Conservation (phyloP, 148 eudicot species). For the Chenopodium formosanum region DNA sequence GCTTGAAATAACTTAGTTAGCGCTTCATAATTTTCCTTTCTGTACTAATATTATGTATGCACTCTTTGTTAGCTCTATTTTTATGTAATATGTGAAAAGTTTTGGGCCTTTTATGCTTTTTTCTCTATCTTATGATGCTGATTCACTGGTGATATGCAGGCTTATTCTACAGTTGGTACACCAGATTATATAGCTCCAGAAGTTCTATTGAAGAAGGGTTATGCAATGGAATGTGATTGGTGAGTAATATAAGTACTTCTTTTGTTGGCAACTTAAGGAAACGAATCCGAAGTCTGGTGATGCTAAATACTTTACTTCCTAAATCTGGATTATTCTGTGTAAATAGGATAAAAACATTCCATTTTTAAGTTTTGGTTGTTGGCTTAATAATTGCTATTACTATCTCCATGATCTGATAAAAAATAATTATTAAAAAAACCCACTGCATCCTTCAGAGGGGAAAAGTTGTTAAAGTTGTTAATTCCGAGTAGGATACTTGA, state of each 20-base stretch:
- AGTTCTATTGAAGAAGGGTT: conserved; percentile 89
- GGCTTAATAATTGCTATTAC: neutral
- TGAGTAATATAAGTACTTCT: conserved; percentile 37
- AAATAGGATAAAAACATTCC: neutral
- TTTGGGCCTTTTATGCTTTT: neutral
- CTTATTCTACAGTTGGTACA: conserved; percentile 95
- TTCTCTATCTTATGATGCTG: conserved; percentile 19
- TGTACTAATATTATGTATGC: neutral
- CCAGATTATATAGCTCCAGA: conserved; percentile 99
- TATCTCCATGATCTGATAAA: neutral
- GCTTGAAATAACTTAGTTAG: neutral
- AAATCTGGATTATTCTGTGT: neutral
- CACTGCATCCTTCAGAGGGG: neutral
- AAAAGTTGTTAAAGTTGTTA: too few species aligned
- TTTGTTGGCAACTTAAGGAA: neutral
- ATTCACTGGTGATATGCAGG: conserved; percentile 49
- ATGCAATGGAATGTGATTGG: conserved; percentile 96
- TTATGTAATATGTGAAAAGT: conserved; percentile 6
- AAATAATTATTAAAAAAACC: too few species aligned
- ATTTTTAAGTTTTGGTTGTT: neutral
- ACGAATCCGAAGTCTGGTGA: neutral
- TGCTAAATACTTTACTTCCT: neutral
- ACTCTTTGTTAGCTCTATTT: neutral
- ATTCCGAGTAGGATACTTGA: neutral
- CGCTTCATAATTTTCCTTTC: neutral